Base-by-base conservation (phyloP, 352 stramenopile genomes). In the Phytophthora palmivora region DNA sequence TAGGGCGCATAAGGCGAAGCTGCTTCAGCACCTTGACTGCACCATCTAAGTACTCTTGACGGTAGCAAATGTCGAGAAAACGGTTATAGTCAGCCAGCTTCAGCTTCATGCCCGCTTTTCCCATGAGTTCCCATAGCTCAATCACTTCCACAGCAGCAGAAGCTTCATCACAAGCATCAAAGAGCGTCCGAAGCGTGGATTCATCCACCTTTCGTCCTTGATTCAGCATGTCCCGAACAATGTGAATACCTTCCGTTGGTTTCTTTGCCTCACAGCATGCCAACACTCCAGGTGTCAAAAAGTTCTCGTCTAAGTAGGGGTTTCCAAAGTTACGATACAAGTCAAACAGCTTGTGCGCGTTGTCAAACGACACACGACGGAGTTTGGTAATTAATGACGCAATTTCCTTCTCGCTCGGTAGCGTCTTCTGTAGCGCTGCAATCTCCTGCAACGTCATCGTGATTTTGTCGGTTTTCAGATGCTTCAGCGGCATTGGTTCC, bases 301-400 rank as follows among this genome's bases (percentile, higher is more conserved):
- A 95, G 41, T 86, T 87, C 52, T 93, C 82, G 57, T 94, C 87
- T 59, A 95, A 56, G 26, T 83, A 91, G 52, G 87, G 82, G 54
- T 95, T 95, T 36, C 87, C 87, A 63, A 89, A 93, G 70, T 94
- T 92, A 22, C 87, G 84, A 58, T 94, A 95, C 37, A 95, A 69
- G 55, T 95, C 84, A 52, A 95, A 95, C 26, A 95, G 68, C 52
- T 73, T 84, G 53, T 92, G 80, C 19, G 82, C 85, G 58, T 90
- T 82, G 38, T 80, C 57, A 55, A 95, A 95, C 51, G 87, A 94
- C 45, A 91, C 74, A 19, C 65, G 67, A 42, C 84, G 82, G 15
- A 93, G 72, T 28, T 87, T 84, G 6, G 58, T 65, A 5, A 91
- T 84, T 8, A 93, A 52, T 30, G 63, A 38, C 6, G 74, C 84